Percentiles rank a stretch among this genome's conserved stretches.
Evolutionary conservation across 106 monocot genomes (phyloP).

Genomic region (Dioscorea zingiberensis): DNA sequence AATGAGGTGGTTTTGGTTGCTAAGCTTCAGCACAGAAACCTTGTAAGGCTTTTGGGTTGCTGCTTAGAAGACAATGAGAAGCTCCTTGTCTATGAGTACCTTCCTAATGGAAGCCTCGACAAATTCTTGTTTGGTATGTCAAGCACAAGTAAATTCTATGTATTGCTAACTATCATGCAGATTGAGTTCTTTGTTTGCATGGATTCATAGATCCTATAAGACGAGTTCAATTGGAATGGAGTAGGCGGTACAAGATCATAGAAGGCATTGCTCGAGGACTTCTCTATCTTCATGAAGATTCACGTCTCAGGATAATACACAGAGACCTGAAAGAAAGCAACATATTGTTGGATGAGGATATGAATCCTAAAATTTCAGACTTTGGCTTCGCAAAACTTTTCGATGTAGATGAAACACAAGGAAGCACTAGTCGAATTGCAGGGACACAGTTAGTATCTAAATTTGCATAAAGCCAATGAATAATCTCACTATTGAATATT

Average conservation of each 20-base stretch:
- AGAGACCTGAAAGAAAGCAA: slow-evolving; percentile 22
- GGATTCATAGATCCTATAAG: slow-evolving; percentile 5
- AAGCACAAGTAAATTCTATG: no score
- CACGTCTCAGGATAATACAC: slow-evolving; percentile 11
- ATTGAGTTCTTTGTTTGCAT: no score
- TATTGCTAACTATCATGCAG: no score
- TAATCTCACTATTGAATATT: no score
- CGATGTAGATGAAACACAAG: slow-evolving; percentile 1
- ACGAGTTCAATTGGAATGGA: not conserved
- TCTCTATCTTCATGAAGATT: slow-evolving; percentile 15
- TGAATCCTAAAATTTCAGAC: slow-evolving; percentile 6
- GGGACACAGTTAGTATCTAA: slow-evolving; percentile 14
- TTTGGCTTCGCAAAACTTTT: slow-evolving; percentile 15
- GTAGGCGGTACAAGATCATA: slow-evolving; percentile 3
- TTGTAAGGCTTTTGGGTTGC: no score
- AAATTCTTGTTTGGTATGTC: slow-evolving; percentile 19
- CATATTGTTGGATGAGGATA: slow-evolving; percentile 15
- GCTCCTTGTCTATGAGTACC: no score
- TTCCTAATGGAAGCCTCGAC: slow-evolving; percentile 29
- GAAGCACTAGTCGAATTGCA: not conserved
- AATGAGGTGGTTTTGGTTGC: no score
- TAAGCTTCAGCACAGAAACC: no score
- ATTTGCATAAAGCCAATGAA: no score
- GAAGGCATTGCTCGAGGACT: slow-evolving; percentile 16
- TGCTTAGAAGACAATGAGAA: no score